phyloP scores from a whole-genome alignment of 352 stramenopile genomes.

The Pythium rishiriense region DNA sequence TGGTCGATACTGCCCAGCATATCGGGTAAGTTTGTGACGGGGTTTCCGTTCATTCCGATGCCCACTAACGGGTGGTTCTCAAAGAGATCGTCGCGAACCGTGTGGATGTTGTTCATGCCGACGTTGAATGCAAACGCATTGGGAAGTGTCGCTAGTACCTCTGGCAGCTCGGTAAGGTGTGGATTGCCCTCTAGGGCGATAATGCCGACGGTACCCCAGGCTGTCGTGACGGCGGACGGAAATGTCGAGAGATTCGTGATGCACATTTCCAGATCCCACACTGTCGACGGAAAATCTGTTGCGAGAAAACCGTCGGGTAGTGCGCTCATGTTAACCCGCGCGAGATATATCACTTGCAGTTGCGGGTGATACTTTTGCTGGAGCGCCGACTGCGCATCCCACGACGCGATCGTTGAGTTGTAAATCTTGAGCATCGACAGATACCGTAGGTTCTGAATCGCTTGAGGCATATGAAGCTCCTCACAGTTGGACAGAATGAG shows the following conservation, averaged over 20 bases:
- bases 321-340: not conserved
- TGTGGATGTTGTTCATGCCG: not conserved
- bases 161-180: not conserved
- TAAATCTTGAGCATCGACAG: slow-evolving; percentile 21
- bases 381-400: slow-evolving; percentile 2
- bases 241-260: slow-evolving; percentile 8
- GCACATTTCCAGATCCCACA: slow-evolving; percentile 8
- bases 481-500: slow-evolving; percentile 9
- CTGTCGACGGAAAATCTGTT: not conserved
- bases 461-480: slow-evolving; percentile 1
- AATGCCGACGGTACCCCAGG: not conserved
- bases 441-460: not conserved
- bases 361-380: not conserved
- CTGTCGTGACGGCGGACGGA: not conserved
- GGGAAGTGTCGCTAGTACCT: not conserved
- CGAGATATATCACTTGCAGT: not conserved
- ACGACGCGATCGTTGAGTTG: slow-evolving; percentile 20
- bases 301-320: slow-evolving; percentile 3
- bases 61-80: not conserved
- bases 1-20: not conserved
- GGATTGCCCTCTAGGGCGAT: slow-evolving; percentile 2
- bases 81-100: not conserved
- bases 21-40: not conserved
- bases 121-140: not conserved
- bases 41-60: not conserved